Percentiles rank a stretch among this genome's conserved stretches.
Evolutionary conservation across 371 early-diverging fungal genomes (phyloP).

Genomic region (Rhizopus delemar): DNA sequence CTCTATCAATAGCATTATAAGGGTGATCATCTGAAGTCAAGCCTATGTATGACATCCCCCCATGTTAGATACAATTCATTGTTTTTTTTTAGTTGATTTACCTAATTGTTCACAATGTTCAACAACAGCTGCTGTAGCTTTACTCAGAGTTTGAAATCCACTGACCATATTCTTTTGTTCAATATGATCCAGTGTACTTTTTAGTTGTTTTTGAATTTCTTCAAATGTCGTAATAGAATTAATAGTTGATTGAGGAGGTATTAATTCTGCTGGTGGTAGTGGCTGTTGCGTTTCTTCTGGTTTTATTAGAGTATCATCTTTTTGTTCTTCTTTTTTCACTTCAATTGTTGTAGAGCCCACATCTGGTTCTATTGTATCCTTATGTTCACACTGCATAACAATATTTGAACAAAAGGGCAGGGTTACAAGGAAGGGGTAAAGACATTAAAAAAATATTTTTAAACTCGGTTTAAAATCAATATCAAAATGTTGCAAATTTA

Average conservation of each 20-base stretch:
- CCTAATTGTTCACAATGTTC: slow-evolving; percentile 74
- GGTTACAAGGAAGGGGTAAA: neutral
- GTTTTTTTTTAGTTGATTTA: slow-evolving; percentile 17
- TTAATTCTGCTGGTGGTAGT: slow-evolving; percentile 6
- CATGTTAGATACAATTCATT: neutral
- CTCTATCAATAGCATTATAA: slow-evolving; percentile 55
- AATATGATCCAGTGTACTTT: slow-evolving; percentile 69
- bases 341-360: neutral
- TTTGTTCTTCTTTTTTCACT: slow-evolving; percentile 1
- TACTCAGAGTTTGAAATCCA: slow-evolving; percentile 73
- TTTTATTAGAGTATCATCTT: slow-evolving; percentile 18
- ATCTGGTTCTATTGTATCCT: neutral
- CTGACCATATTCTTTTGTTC: slow-evolving; percentile 66
- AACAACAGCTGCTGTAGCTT: slow-evolving; percentile 71
- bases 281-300: slow-evolving; percentile 11
- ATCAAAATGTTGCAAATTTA: no score
- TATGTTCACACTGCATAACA: neutral
- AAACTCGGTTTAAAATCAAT: no score
- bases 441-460: no score
- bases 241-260: slow-evolving; percentile 10
- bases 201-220: slow-evolving; percentile 70
- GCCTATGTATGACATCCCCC: slow-evolving; percentile 27
- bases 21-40: slow-evolving; percentile 57
- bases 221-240: slow-evolving; percentile 53
- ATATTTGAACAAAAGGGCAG: neutral